Base-by-base conservation (phyloP, 495 filamentous ascomycete genomes). In the Penicillium ucsense region DNA sequence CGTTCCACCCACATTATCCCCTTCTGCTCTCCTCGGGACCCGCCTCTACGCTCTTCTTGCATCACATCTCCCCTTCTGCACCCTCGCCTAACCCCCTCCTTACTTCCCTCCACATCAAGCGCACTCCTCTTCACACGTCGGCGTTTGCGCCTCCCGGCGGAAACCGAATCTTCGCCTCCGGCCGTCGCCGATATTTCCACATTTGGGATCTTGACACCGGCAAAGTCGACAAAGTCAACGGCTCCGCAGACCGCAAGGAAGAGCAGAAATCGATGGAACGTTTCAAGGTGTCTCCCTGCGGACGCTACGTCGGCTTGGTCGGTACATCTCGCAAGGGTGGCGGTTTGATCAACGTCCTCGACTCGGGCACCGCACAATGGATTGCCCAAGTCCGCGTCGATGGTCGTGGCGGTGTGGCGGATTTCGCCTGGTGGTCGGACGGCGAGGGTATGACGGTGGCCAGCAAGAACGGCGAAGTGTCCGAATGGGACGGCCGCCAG, bases 221-320 rank as follows among this genome's bases (percentile, higher is more conserved):
- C 27, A 71, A 71, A 27, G 76, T 97, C 31, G 84, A 90, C 60
- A 94, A 94, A 49, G 76, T 97, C 38, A 86, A 88, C 54, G 89
- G 86, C 40, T 54, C 70, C 28, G 56, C 67, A 8, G 70, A 73
- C 54, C 86, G 94, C 44, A 80, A 84, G 48, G 75, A 83, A 46
- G 86, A 90, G 62, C 92, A 96, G 60, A 83, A 77, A 41, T 86
- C 79, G 44, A 95, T 95, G 88, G 94, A 96, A 63, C 72, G 73
- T 35, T 90, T 98, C 71, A 86, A 85, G 54, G 69, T 88, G 36
- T 88, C 84, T 36, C 90, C 94, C 0, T 86, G 85, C 60, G 92
- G 94, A 2, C 78, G 82, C 28, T 89, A 86, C 65, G 76, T 97
- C 66, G 91, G 81, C 7, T 62, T 98, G 6, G 75, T 86, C 6